phyloP scores from a whole-genome alignment of 768 basidiomycete genomes.

The Grammothele lineata region DNA sequence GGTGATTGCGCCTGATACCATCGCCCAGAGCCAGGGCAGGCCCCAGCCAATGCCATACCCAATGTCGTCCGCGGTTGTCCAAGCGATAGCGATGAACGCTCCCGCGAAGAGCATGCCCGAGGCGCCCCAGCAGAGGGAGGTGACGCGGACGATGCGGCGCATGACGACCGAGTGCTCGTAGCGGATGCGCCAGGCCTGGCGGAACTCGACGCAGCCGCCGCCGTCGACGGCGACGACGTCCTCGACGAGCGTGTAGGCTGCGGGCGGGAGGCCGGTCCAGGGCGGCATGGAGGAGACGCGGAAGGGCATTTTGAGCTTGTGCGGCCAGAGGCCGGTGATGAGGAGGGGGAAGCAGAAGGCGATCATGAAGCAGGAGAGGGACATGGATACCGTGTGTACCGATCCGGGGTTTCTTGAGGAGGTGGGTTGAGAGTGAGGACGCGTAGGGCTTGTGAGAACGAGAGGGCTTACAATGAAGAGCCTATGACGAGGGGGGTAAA shows the following conservation, averaged over 20 bases:
- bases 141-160: conserved; percentile 4
- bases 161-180: neutral
- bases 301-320: conserved; percentile 23
- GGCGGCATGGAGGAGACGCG: conserved; percentile 28
- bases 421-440: neutral
- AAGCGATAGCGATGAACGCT: neutral
- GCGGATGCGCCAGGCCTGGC: conserved; percentile 27
- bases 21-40: conserved; percentile 28
- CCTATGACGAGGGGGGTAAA: conserved; percentile 28
- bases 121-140: neutral
- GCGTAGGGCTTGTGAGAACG: no score
- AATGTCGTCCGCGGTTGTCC: neutral
- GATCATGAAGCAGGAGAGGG: conserved; percentile 27
- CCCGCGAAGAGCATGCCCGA: neutral
- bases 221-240: conserved; percentile 31
- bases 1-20: conserved; percentile 14
- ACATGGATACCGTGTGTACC: conserved; percentile 24
- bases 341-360: conserved; percentile 25
- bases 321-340: conserved; percentile 25
- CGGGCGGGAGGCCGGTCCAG: conserved; percentile 24
- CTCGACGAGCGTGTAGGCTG: conserved; percentile 27
- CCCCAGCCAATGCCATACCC: conserved; percentile 15
- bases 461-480: conserved; percentile 24
- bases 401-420: conserved; percentile 21
- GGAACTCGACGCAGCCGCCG: conserved; percentile 28